Base-by-base conservation (phyloP, 2,329 filamentous ascomycete species). In the Chaetomium sp. region DNA sequence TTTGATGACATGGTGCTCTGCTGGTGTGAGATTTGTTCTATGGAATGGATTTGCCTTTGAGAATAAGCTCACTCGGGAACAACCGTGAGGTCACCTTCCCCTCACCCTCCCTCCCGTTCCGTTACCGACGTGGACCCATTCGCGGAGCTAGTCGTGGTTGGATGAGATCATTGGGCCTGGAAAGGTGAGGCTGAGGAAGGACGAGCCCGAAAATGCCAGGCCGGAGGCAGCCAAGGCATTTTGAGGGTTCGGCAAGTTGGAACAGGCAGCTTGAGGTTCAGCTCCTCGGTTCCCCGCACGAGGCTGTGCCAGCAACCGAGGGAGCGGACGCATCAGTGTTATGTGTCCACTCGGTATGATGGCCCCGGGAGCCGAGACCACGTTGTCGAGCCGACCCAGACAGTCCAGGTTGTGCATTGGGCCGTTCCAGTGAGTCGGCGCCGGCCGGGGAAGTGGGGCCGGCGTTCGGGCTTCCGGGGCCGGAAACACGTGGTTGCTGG, bases 161-260 rank as follows among this genome's bases (percentile, higher is more conserved):
- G 38, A 29, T n/a, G 23, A 27, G 8, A 21, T 47, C 55, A 57
- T 57, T 57, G 55, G 55, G 19, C n/a, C 19, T 19, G 4, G 35
- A 25, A 45, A 16, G 23, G 25, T n/a, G 19, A 57, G 55, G 55
- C 55, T 57, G 55, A 47, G 38, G 16, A 31, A 51, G 49, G 27
- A 29, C 10, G 35, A 35, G 25, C 5, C 23, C 35, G 33, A 31
- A 47, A 57, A 47, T 23, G 38, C 55, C 38, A 31, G 31, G 8
- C 29, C 19, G 35, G 27, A 27, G 19, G 27, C 19, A 35, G 16
- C 31, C 51, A 55, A 55, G 53, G 53, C 53, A 23, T 35, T 55
- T 51, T 51, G 49, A 12, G 6, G 49, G 25, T 27, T 27, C 50
- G 50, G 50, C 35, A 42, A 42, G 35, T 42, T 19, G 13, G 35